phyloP scores from a whole-genome alignment of 495 filamentous ascomycete species.

The Podospora bellae-mahoneyi region DNA sequence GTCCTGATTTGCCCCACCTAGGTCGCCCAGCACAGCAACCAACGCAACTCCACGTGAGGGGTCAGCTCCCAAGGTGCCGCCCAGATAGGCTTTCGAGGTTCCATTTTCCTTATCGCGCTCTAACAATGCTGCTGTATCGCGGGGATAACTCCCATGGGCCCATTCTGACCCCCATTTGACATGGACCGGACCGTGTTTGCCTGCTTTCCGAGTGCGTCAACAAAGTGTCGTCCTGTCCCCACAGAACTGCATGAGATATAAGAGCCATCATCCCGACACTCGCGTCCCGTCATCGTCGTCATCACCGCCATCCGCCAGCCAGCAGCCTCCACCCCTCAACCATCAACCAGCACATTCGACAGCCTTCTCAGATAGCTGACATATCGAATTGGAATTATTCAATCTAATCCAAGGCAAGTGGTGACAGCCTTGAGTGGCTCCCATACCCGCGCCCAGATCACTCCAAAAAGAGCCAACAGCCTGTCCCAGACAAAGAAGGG shows the following conservation, averaged over 20 bases:
- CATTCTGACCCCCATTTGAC: constrained; percentile 7
- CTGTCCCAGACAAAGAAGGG: constrained; percentile 9
- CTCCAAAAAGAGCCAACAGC: not conserved
- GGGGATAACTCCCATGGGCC: constrained; percentile 4
- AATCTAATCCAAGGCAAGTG: not conserved
- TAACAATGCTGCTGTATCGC: constrained; percentile 26
- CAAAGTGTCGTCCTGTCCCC: not conserved
- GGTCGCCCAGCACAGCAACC: no score
- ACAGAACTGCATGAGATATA: not conserved
- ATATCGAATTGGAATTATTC: not conserved
- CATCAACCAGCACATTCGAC: not conserved
- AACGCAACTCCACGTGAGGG: constrained; percentile 19
- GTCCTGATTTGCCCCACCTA: constrained; percentile 5
- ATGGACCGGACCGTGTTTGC: constrained; percentile 5
- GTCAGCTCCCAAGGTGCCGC: constrained; percentile 8
- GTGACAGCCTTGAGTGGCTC: not conserved
- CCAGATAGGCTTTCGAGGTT: not conserved
- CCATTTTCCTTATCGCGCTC: constrained; percentile 16
- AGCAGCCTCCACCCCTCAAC: not conserved
- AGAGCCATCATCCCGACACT: not conserved
- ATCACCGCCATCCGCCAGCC: not conserved
- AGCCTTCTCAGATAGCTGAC: not conserved
- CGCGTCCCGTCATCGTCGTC: not conserved
- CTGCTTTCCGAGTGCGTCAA: constrained; percentile 1
- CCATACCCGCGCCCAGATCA: not conserved